Conservation (phyloP, 1,284 basidiomycete species). For the Fomitopsis schrenkii region DNA sequence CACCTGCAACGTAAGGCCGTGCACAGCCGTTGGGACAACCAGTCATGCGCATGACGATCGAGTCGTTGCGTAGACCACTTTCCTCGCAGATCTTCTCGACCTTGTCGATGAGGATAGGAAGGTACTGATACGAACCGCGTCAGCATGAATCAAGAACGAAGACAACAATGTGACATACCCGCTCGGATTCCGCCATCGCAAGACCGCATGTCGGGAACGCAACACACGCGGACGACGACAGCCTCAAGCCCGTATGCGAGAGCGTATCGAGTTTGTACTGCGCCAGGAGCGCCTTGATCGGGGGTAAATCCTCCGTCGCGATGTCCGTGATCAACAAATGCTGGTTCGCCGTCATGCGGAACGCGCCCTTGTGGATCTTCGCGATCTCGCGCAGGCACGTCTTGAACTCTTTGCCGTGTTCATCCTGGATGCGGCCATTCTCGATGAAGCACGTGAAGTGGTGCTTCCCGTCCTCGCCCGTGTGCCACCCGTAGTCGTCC, state of each 20-base stretch:
- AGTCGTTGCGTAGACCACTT: conserved; percentile 88
- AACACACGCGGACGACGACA: conserved; percentile 93
- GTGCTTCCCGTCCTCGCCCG: conserved; percentile 84
- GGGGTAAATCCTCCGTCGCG: conserved; percentile 63
- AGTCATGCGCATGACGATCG: conserved; percentile 98
- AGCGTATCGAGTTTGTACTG: conserved; percentile 94
- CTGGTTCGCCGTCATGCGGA: conserved; percentile 94
- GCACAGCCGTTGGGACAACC: conserved; percentile 95
- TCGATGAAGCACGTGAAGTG: conserved; percentile 97
- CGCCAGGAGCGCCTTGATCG: conserved; percentile 77
- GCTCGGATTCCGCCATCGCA: conserved; percentile 94
- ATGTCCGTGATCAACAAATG: conserved; percentile 91
- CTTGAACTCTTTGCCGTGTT: conserved; percentile 89
- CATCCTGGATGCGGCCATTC: conserved; percentile 96
- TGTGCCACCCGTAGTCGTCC: conserved; percentile 93
- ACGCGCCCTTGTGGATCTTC: conserved; percentile 89
- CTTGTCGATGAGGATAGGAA: conserved; percentile 94
- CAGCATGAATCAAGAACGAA: neutral
- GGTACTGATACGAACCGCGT: conserved; percentile 50
- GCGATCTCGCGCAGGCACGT: conserved; percentile 91
- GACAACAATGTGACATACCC: conserved; percentile 38
- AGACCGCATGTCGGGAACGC: conserved; percentile 96
- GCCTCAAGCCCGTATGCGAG: conserved; percentile 74
- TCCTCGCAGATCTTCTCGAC: conserved; percentile 95
- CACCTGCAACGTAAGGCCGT: conserved; percentile 89